Conservation (phyloP, 148 eudicot genomes). For the Fagopyrum tataricum region DNA sequence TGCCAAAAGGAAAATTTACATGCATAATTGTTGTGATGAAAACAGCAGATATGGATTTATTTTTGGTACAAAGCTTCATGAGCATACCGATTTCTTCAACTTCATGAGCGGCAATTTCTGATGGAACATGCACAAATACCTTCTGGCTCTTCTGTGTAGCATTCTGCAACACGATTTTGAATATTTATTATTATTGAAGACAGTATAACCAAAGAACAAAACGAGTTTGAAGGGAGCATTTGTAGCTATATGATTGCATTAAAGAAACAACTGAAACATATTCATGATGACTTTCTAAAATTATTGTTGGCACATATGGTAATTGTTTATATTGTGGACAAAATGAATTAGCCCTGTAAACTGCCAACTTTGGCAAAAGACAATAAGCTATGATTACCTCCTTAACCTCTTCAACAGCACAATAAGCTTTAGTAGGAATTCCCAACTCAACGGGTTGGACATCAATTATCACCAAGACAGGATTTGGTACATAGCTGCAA, state of each 20-base stretch:
- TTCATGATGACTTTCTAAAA: not conserved
- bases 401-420: slow-evolving; percentile 97
- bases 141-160: slow-evolving; percentile 97
- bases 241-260: not conserved
- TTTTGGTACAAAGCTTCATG: not conserved
- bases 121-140: slow-evolving; percentile 88
- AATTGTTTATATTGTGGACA: not conserved
- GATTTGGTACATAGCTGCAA: slow-evolving; percentile 85
- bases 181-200: slow-evolving; percentile 2
- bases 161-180: slow-evolving; percentile 47
- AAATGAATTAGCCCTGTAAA: not conserved
- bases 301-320: not conserved
- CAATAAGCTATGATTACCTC: slow-evolving; percentile 46
- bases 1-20: not conserved
- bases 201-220: not conserved
- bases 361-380: not conserved
- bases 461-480: slow-evolving; percentile 93
- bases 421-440: slow-evolving; percentile 95
- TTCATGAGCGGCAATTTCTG: slow-evolving; percentile 97
- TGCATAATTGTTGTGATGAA: not conserved
- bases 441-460: slow-evolving; percentile 98
- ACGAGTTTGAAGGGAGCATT: not conserved
- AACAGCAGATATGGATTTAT: not conserved
- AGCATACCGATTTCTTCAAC: slow-evolving; percentile 93
- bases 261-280: not conserved